A percentile compares a stretch with the other conserved stretches of the same genome.
phyloP scores from a whole-genome alignment of 192 early-diverging fungal species.

The Phlyctochytrium arcticum region DNA sequence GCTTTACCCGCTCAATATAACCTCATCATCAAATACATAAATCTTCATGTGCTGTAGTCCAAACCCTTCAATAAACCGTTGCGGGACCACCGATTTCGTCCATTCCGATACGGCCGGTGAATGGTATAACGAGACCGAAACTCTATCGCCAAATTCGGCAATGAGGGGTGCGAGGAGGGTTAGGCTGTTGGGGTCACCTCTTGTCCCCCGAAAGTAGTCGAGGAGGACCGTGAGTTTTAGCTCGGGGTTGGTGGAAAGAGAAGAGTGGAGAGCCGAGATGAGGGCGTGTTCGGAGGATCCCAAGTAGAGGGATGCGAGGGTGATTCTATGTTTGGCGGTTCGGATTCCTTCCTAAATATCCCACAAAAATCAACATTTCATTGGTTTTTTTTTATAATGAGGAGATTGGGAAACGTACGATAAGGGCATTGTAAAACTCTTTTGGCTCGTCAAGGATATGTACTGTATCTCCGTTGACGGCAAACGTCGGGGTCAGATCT shows the following conservation, averaged over 20 bases:
- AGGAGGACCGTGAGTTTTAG: conserved; percentile 75
- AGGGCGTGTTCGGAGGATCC: conserved; percentile 81
- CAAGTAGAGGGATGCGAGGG: conserved; percentile 85
- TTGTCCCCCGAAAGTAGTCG: conserved; percentile 84
- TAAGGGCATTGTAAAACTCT: conserved; percentile 39
- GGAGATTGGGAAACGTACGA: conserved; percentile 11
- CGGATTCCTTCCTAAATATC: conserved; percentile 58
- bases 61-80: conserved; percentile 87
- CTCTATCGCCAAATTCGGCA: conserved; percentile 58
- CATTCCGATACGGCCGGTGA: conserved; percentile 75
- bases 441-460: conserved; percentile 47
- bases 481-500: conserved; percentile 12
- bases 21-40: conserved; percentile 82
- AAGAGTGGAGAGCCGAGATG: conserved; percentile 53
- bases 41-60: conserved; percentile 94
- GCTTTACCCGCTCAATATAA: conserved; percentile 75
- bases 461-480: conserved; percentile 18
- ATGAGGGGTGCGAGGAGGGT: conserved; percentile 61
- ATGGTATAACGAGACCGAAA: conserved; percentile 77
- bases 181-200: conserved; percentile 62
- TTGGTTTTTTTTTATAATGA: neutral
- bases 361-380: neutral
- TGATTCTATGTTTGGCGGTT: conserved; percentile 67
- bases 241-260: conserved; percentile 42
- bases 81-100: conserved; percentile 69